Evolutionary conservation across 208 protist genomes (phyloP).

Genomic region (Trichomonas gallinae): DNA sequence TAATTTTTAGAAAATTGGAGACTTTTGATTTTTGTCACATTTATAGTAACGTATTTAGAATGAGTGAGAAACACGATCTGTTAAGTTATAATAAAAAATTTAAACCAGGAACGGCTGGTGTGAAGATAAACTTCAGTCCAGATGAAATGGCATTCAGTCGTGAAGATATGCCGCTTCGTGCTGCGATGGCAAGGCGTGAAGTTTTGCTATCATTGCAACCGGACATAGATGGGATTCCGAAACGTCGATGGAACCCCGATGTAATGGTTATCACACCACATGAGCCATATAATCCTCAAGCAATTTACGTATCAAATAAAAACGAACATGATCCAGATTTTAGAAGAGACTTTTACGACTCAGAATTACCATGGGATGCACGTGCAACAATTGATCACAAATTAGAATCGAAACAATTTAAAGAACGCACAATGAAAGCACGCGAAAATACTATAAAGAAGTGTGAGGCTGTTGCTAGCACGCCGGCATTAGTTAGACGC

Average conservation of each 20-base stretch:
- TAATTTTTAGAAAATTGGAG: too few species aligned
- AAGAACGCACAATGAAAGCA: not conserved
- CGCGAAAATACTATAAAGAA: not conserved
- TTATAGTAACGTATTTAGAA: not conserved
- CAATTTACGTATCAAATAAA: slow-evolving; percentile 5
- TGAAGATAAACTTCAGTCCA: not conserved
- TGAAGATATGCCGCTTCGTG: slow-evolving; percentile 12
- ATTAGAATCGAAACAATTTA: slow-evolving; percentile 5
- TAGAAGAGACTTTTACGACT: slow-evolving; percentile 20
- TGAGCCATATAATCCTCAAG: slow-evolving; percentile 6
- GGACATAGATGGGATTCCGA: not conserved
- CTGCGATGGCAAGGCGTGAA: not conserved
- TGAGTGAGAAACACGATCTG: not conserved
- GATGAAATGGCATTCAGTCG: slow-evolving; percentile 7
- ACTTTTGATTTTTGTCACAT: not conserved
- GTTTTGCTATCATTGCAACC: not conserved
- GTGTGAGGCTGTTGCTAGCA: not conserved
- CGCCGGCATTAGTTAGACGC: not conserved
- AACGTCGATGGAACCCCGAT: not conserved
- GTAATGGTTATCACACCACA: not conserved
- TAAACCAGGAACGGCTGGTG: not conserved
- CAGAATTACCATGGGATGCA: not conserved
- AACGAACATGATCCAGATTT: slow-evolving; percentile 22
- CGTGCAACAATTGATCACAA: not conserved
- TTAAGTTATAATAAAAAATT: slow-evolving; percentile 17